Conservation (phyloP, 305 asterid species). For the Rubia peregrina region DNA sequence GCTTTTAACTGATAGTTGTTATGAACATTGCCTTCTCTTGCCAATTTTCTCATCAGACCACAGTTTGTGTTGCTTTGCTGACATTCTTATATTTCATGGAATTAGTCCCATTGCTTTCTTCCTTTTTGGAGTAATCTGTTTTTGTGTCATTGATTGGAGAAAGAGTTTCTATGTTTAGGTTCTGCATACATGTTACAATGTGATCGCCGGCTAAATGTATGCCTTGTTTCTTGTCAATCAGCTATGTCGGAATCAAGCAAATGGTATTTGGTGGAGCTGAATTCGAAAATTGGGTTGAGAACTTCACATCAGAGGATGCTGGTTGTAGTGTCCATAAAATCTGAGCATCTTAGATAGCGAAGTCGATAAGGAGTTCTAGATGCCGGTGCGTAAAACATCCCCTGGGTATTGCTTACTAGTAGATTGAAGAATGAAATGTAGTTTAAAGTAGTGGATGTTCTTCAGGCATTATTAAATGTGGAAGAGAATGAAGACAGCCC, state of each 20-base stretch:
- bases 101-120: not conserved
- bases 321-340: conserved; percentile 76
- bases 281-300: conserved; percentile 63
- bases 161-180: not conserved
- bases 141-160: not conserved
- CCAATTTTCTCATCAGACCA: not conserved
- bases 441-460: not conserved
- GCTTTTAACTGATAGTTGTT: conserved; percentile 14
- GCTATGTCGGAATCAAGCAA: conserved; percentile 82
- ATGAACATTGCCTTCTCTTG: conserved; percentile 1
- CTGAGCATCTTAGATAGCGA: conserved; percentile 26
- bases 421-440: not conserved
- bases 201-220: not conserved
- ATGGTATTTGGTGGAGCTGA: conserved; percentile 84
- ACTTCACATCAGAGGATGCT: conserved; percentile 64
- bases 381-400: not conserved
- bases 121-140: not conserved
- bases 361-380: not conserved
- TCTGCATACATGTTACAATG: not conserved
- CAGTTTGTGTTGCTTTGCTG: not conserved
- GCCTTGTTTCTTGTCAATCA: conserved; percentile 28
- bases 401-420: not conserved
- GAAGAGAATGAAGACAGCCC: not conserved
- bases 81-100: not conserved
- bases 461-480: not conserved